phyloP scores from a whole-genome alignment of 106 monocot species.

The Dioscorea dumetorum region DNA sequence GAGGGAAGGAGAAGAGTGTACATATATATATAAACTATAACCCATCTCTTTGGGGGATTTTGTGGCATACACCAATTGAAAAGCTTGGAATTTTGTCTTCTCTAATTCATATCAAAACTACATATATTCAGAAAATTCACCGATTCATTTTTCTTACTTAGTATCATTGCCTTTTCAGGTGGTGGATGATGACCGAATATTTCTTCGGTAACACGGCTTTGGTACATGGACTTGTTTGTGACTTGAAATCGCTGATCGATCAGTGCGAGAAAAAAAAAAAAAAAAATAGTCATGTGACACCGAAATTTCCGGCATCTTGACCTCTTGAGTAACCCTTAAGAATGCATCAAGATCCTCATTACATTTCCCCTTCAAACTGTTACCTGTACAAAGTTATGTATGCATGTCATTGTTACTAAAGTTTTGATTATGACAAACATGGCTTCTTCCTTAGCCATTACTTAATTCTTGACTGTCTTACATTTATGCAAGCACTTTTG shows the following conservation, averaged over 20 bases:
- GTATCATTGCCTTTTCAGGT: background rate
- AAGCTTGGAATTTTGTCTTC: too few species aligned
- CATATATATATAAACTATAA: too few species aligned
- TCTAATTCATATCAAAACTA: too few species aligned
- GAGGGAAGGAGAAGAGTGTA: too few species aligned
- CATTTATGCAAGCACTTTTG: background rate
- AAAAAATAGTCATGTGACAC: conserved; percentile 11
- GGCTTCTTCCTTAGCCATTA: background rate
- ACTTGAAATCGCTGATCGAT: too few species aligned
- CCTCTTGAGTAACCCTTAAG: conserved; percentile 6
- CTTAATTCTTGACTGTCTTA: background rate
- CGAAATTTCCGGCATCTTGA: background rate
- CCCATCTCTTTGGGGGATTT: too few species aligned
- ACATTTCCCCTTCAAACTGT: background rate
- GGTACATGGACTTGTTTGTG: too few species aligned
- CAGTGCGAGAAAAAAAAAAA: too few species aligned
- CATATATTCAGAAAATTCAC: too few species aligned
- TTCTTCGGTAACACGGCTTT: background rate
- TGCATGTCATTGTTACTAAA: conserved; percentile 2
- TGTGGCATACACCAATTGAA: too few species aligned
- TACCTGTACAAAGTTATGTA: background rate
- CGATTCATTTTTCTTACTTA: background rate
- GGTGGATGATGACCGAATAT: background rate
- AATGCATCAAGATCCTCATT: background rate
- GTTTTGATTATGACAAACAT: background rate